Conservation (phyloP, 176 grass and related monocot species). For the Musa troglodytarum region DNA sequence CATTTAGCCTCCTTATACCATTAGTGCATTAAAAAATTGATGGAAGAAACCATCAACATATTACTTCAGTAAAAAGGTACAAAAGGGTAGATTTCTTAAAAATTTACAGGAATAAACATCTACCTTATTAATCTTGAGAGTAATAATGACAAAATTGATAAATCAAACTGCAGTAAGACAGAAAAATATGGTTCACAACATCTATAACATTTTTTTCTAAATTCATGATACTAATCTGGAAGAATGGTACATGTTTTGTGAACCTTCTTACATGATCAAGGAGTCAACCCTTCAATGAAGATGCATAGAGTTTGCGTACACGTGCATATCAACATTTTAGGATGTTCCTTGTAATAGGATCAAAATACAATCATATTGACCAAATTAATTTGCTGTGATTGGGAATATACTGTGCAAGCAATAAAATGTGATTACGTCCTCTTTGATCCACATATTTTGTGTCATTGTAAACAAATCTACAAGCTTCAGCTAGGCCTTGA, state of each 20-base stretch:
- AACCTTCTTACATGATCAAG: background rate
- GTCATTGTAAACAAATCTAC: conserved; percentile 83
- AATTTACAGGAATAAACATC: too few species aligned
- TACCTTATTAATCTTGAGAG: too few species aligned
- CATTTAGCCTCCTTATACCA: conserved; percentile 80
- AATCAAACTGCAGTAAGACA: background rate
- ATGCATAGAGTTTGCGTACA: background rate
- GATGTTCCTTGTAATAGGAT: background rate
- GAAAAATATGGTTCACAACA: background rate
- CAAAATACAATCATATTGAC: background rate
- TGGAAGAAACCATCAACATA: conserved; percentile 17
- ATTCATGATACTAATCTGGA: background rate
- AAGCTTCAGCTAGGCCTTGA: conserved; percentile 70
- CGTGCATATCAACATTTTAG: background rate
- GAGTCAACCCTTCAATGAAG: background rate
- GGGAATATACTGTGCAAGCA: conserved; percentile 68
- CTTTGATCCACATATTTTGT: conserved; percentile 98
- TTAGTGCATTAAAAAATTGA: conserved; percentile 26
- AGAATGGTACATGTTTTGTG: background rate
- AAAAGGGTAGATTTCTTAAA: background rate
- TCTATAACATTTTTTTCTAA: too few species aligned
- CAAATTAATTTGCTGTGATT: background rate
- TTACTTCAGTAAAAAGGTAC: background rate
- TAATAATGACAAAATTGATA: background rate
- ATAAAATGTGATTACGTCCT: conserved; percentile 74